Evolutionary conservation across 2,329 filamentous ascomycete genomes (phyloP).

Genomic region (Sphaerostilbella broomeana): DNA sequence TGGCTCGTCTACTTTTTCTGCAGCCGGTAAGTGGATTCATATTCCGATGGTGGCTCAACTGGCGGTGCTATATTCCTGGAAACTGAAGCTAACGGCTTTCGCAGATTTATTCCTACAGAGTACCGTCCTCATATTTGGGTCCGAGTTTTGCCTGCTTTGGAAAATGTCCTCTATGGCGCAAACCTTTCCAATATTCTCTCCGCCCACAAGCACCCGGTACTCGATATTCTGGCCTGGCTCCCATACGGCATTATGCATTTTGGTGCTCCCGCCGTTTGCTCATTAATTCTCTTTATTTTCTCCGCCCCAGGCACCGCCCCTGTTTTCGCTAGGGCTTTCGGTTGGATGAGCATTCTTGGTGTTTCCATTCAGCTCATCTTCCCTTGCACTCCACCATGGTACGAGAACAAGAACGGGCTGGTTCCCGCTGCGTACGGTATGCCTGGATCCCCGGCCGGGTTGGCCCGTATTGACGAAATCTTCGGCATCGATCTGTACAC

Average conservation of each 20-base stretch:
- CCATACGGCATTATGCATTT: conserved; percentile 92
- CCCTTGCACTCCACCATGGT: conserved; percentile 94
- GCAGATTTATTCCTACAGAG: conserved; percentile 79
- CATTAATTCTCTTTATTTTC: conserved; percentile 77
- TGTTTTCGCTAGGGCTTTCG: conserved; percentile 79
- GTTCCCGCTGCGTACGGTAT: conserved; percentile 91
- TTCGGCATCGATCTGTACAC: conserved; percentile 91
- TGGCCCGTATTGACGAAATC: conserved; percentile 83
- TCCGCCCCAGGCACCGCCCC: conserved; percentile 78
- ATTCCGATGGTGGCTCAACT: neutral
- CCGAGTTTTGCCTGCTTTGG: conserved; percentile 83
- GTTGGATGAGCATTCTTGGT: conserved; percentile 84
- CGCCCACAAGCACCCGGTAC: conserved; percentile 72
- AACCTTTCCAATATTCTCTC: conserved; percentile 95
- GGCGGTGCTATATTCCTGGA: neutral
- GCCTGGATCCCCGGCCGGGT: conserved; percentile 78
- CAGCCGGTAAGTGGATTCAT: conserved; percentile 64
- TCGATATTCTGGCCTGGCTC: conserved; percentile 87
- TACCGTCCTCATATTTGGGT: conserved; percentile 94
- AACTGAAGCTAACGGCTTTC: neutral
- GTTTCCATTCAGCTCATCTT: conserved; percentile 85
- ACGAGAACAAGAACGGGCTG: conserved; percentile 86
- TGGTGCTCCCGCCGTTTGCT: conserved; percentile 73
- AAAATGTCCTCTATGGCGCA: conserved; percentile 93
- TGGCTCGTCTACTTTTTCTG: conserved; percentile 91